Percentiles rank a stretch among this genome's conserved stretches.
Evolutionary conservation across 2,329 filamentous ascomycete genomes (phyloP).

Genomic region (Xylariaceae sp.): DNA sequence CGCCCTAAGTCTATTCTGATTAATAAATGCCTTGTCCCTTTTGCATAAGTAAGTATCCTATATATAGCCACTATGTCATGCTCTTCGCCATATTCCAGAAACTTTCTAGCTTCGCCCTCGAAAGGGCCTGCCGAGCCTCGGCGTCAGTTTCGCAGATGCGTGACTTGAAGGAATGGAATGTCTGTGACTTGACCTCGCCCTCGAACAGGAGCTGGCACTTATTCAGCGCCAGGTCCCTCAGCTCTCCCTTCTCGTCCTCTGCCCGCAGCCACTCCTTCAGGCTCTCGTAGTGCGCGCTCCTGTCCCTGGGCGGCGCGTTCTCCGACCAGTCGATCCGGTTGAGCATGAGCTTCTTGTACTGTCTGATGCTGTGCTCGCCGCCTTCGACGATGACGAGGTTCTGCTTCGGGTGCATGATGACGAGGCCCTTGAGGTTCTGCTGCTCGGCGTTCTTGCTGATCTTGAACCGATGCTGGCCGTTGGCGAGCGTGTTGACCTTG

Average conservation of each 20-base stretch:
- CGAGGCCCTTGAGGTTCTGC: conserved; percentile 78
- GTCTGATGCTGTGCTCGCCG: conserved; percentile 72
- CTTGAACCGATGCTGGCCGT: conserved; percentile 90
- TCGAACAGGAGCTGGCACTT: conserved; percentile 83
- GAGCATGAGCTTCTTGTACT: conserved; percentile 89
- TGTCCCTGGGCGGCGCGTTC: conserved; percentile 64
- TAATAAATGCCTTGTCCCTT: too few species aligned
- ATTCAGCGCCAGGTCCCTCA: conserved; percentile 79
- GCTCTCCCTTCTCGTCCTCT: conserved; percentile 68
- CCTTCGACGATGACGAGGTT: conserved; percentile 90
- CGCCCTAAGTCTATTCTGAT: too few species aligned
- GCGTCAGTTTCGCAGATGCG: conserved; percentile 90
- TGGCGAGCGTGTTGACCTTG: conserved; percentile 82
- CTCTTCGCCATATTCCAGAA: conserved; percentile 90
- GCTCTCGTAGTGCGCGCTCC: conserved; percentile 51
- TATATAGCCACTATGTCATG: conserved; percentile 13
- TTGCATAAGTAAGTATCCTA: too few species aligned
- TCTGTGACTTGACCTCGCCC: conserved; percentile 74
- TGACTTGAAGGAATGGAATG: conserved; percentile 82
- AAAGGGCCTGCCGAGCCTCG: conserved; percentile 75
- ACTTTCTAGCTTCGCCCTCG: conserved; percentile 83
- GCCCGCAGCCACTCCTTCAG: conserved; percentile 72
- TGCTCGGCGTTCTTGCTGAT: conserved; percentile 91
- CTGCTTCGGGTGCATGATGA: conserved; percentile 83
- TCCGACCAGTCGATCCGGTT: conserved; percentile 94